Base-by-base conservation (phyloP, 805 yeast species). In the Priceomyces haplophilus region DNA sequence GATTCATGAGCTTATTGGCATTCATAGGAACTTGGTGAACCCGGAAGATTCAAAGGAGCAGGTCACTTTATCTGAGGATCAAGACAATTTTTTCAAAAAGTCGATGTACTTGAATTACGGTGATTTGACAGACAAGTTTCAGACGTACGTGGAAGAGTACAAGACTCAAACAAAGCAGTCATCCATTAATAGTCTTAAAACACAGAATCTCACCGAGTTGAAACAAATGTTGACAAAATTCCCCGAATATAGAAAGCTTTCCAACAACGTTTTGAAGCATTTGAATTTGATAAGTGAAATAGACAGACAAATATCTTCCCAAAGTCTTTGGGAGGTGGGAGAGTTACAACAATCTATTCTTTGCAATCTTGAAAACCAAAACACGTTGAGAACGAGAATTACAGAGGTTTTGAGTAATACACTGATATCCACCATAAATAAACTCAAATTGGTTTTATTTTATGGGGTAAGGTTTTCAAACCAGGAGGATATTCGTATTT, bases 81-180 rank as follows among this genome's bases (percentile, higher is more conserved):
- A 81, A 46, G 99, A 93, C 61, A 62, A 72, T 16, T 93, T 93
- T 55, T 93, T 78, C 63, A 70, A 72, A 25, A 88, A 88, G 44
- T 75, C 93, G 2, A 85, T 88, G 90, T 88, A 79, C 59, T 72
- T 86, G 51, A 93, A 93, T 63, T 95, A 90, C 67, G 99, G 98
- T 24, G 98, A 93, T 58, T 70, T 93, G 41, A 93, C 97, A 33
- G 96, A 89, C 31, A 79, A 80, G 50, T 84, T 93, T 55, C 90
- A 88, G 55, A 82, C 77, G 43, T 88, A 87, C 56, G 97, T 93
- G 24, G 83, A 82, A 42, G 82, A 79, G 35, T 93, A 89, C 63
- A 91, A 88, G 56, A 60, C 72, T 16, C 86, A 85, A 55, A 86
- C 97, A 1, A 85, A 89, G 53, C 77, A 83, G 16, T 79, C 82